Base-by-base conservation (phyloP, 2,329 filamentous ascomycete genomes). In the Hansfordia pulvinata region DNA sequence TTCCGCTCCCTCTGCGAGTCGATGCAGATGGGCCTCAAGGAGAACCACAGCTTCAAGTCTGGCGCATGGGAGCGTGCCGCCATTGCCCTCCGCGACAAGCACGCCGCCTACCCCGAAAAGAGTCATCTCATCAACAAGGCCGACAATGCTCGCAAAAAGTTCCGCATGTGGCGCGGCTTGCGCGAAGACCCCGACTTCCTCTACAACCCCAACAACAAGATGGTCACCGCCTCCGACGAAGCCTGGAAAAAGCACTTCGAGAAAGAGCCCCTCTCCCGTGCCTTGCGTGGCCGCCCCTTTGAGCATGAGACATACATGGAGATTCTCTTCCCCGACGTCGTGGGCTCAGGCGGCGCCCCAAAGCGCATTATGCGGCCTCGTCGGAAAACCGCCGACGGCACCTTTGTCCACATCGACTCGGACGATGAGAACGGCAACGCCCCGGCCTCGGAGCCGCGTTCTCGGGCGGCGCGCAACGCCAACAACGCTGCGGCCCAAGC, bases 51-150 rank as follows among this genome's bases (percentile, higher is more conserved):
- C 52, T 72, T 73, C 56, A 72, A 73, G 47, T 55, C 62, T 11
- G 66, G 70, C 40, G 68, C 67, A 2, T 73, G 68, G 68, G 64
- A 71, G 30, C 63, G 64, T 35, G 68, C 68, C 23, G 58, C 61
- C 29, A 51, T 56, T 24, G 65, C 64, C 17, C 48, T 73, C 29
- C 59, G 64, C 47, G 62, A 66, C 17, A 58, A 58, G 28, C 68
- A 72, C 39, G 54, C 55, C 40, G 65, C 67, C 23, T 69, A 58
- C 35, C 65, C 67, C n/a, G 60, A 67, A 34, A 72, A 72, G 49
- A 63, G 58, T 38, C 68, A 73, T 29, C 60, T 73, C 19, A 69
- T 73, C 46, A 73, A 73, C 53, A 73, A 73, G 50, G 69, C 64
- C 35, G 68, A 73, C 48, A 73, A 73, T 45, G 68, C 68, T 32